Evolutionary conservation across 2,329 filamentous ascomycete genomes (phyloP).

Genomic region (Ceratocystis cacaofunesta): DNA sequence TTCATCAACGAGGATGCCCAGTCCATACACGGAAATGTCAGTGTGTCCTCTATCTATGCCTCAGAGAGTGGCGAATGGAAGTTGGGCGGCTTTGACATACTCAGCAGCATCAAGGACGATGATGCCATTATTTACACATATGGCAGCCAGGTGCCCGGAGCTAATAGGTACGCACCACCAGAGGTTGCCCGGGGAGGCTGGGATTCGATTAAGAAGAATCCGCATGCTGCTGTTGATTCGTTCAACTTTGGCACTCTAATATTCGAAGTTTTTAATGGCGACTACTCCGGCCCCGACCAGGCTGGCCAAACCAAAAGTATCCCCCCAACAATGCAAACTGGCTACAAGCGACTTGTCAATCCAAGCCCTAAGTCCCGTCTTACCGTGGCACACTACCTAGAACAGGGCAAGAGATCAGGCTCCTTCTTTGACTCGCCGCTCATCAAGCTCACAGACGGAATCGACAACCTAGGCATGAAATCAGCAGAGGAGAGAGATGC

Average conservation of each 20-base stretch:
- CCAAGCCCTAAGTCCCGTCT: conserved; percentile 78
- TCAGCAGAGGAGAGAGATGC: conserved; percentile 67
- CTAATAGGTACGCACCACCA: conserved; percentile 69
- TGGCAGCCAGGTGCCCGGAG: conserved; percentile 74
- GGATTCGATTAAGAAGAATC: conserved; percentile 75
- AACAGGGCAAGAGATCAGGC: conserved; percentile 67
- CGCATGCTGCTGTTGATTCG: conserved; percentile 67
- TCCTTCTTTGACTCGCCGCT: conserved; percentile 87
- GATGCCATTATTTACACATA: conserved; percentile 89
- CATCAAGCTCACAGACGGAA: conserved; percentile 81
- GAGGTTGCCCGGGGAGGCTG: conserved; percentile 80
- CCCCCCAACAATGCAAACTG: conserved; percentile 74
- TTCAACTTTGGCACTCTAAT: conserved; percentile 75
- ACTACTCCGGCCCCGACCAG: conserved; percentile 62
- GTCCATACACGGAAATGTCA: conserved; percentile 78
- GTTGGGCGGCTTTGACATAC: conserved; percentile 77
- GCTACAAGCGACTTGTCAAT: conserved; percentile 79
- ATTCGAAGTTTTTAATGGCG: conserved; percentile 83
- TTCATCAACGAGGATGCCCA: conserved; percentile 91
- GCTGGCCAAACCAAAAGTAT: conserved; percentile 74
- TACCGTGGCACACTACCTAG: conserved; percentile 71
- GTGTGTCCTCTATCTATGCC: conserved; percentile 76
- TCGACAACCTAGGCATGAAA: conserved; percentile 86
- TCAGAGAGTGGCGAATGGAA: conserved; percentile 98
- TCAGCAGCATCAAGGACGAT: conserved; percentile 92